A percentile compares a stretch with the other conserved stretches of the same genome.
phyloP scores from a whole-genome alignment of 768 basidiomycete species.

The Crucibulum laeve region DNA sequence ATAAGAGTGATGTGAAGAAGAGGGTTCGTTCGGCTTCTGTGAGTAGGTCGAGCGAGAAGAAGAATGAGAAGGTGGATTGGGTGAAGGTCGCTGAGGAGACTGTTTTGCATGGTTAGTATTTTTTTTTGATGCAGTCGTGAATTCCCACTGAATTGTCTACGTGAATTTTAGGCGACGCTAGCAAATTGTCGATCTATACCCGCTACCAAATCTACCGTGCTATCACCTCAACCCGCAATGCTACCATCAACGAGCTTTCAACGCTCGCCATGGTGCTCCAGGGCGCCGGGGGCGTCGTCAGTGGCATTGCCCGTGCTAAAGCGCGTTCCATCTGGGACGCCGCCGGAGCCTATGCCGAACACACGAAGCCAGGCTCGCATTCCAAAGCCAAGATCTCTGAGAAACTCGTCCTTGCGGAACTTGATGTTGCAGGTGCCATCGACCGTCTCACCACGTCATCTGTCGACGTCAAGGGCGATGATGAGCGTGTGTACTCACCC shows the following conservation, averaged over 20 bases:
- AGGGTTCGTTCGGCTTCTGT: background rate
- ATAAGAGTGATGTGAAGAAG: background rate
- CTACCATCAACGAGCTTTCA: conserved; percentile 42
- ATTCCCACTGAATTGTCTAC: conserved; percentile 1
- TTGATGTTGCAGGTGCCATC: conserved; percentile 52
- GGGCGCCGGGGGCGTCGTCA: conserved; percentile 22
- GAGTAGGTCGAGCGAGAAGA: conserved; percentile 3
- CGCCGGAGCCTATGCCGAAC: conserved; percentile 11
- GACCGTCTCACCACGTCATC: conserved; percentile 24
- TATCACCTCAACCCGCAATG: conserved; percentile 36
- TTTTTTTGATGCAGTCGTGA: conserved; percentile 1
- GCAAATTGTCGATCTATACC: conserved; percentile 26
- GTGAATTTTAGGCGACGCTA: conserved; percentile 11
- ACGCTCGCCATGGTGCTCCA: conserved; percentile 56
- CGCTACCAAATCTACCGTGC: conserved; percentile 54
- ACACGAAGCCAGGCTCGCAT: conserved; percentile 3
- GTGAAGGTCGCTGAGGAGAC: conserved; percentile 24
- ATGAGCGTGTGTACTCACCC: conserved; percentile 24
- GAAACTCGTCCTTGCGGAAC: conserved; percentile 45
- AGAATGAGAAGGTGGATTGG: conserved; percentile 18
- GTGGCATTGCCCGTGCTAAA: conserved; percentile 30
- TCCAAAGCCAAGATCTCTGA: conserved; percentile 35
- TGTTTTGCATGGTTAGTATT: conserved; percentile 25
- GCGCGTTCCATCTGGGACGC: conserved; percentile 36
- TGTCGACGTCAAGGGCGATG: conserved; percentile 10